Evolutionary conservation across 2,329 filamentous ascomycete genomes (phyloP).

Genomic region (Aspergillus jensenii): DNA sequence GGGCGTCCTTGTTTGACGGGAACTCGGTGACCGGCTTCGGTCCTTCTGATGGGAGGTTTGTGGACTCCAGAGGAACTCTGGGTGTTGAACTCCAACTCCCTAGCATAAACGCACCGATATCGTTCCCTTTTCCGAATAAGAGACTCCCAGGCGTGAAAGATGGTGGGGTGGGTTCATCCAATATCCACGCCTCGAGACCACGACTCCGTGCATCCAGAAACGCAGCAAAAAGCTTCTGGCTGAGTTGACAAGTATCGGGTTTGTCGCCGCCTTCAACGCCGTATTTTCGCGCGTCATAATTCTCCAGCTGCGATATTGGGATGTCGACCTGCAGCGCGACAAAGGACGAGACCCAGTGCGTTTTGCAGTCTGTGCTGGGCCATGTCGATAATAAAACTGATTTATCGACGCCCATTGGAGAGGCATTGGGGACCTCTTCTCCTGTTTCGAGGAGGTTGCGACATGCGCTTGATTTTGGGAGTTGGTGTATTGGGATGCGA

Average conservation of each 20-base stretch:
- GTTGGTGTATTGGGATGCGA: neutral
- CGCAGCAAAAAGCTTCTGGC: neutral
- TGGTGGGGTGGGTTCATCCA: neutral
- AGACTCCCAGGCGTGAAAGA: neutral
- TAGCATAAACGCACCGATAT: neutral
- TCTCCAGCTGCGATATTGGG: neutral
- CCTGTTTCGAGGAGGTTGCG: neutral
- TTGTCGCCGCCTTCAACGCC: neutral
- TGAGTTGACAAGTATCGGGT: neutral
- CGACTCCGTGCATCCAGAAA: neutral
- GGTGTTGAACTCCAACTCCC: neutral
- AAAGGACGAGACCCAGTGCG: slow-evolving; percentile 5
- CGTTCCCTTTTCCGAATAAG: neutral
- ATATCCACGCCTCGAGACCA: neutral
- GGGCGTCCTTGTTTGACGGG: neutral
- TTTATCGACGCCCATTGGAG: neutral
- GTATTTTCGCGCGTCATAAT: neutral
- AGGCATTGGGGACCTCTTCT: neutral
- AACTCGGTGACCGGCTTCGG: neutral
- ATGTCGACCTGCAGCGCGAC: slow-evolving; percentile 4
- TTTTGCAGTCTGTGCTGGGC: neutral
- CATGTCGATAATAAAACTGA: neutral
- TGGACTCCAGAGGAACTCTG: neutral
- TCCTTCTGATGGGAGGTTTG: neutral
- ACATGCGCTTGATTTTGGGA: neutral